A percentile compares a stretch with the other conserved stretches of the same genome.
phyloP scores from a whole-genome alignment of 768 basidiomycete genomes.

The Boletus rubescentipes region DNA sequence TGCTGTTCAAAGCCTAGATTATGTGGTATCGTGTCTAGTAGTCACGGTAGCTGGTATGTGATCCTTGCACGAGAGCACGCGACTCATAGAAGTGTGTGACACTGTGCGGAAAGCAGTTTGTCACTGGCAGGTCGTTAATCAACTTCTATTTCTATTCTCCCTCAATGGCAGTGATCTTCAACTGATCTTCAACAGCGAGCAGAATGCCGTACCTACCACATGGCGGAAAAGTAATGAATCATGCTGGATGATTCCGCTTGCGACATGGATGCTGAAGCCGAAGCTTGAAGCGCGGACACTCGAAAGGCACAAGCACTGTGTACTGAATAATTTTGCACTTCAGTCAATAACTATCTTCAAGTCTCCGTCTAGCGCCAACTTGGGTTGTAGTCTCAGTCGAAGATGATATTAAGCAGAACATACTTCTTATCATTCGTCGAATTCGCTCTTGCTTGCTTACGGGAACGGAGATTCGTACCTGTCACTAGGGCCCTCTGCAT shows the following conservation, averaged over 20 bases:
- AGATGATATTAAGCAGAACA: conserved; percentile 7
- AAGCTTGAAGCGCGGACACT: background rate
- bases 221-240: conserved; percentile 6
- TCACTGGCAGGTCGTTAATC: conserved; percentile 22
- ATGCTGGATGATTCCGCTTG: background rate
- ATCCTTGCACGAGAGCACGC: background rate
- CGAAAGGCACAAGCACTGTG: background rate
- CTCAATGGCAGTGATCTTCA: conserved; percentile 29
- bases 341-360: background rate
- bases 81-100: conserved; percentile 1
- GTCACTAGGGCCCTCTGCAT: conserved; percentile 14
- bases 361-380: background rate
- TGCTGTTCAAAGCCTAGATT: conserved; percentile 2
- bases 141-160: conserved; percentile 28
- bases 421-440: conserved; percentile 2
- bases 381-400: conserved; percentile 1
- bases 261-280: background rate
- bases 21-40: background rate
- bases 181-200: conserved; percentile 25
- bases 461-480: conserved; percentile 24
- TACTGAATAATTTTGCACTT: background rate
- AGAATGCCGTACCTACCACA: conserved; percentile 17
- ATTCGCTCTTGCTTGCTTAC: conserved; percentile 28
- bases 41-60: background rate
- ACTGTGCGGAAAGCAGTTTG: conserved; percentile 1